Base-by-base conservation (phyloP, 768 basidiomycete species). In the Pleurotus eryngii region DNA sequence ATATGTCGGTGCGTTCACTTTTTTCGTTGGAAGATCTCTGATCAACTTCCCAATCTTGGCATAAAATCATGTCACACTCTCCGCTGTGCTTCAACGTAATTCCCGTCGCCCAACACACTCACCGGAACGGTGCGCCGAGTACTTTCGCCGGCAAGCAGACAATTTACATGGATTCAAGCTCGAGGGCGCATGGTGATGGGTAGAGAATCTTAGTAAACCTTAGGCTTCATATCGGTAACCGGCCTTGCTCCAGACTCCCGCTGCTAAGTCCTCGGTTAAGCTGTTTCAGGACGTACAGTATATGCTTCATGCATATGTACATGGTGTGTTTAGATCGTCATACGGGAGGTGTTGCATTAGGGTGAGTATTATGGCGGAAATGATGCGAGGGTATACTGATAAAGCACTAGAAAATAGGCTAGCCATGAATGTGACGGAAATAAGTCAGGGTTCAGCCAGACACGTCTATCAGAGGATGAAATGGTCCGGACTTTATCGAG, bases 401-500 rank as follows among this genome's bases (percentile, higher is more conserved):
- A 54, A 54, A 54, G 51, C 39, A 54, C 51, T 54, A 54, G 39
- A 54, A 54, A 39, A 50, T 50, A n/a, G 26, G 30, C 27, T 14
- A 35, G 49, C 49, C 17, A 50, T n/a, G 15, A 24, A 48, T 18
- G n/a, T 20, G 20, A 18, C 35, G 38, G 9, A 39, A 42, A 27
- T 39, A 54, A 14, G 18, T 38, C 51, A 54, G 42, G 51, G 51
- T 37, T 54, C 39, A 14, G 22, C 51, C 22, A 24, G 51, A 22
- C 35, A 40, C 51, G 22, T 54, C 51, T 54, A 54, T 17, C 42
- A 54, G 20, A 26, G 20, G 11, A 38, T 22, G 18, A 42, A 24
- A 54, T 54, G 39, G 18, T 54, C 22, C 38, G 15, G 51, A 59
- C 42, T 65, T 81, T 75, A 87, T 70, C 89, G 86, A 63, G 89